Conservation (phyloP, 2,329 filamentous ascomycete species). For the Microdochium trichocladiopsis region DNA sequence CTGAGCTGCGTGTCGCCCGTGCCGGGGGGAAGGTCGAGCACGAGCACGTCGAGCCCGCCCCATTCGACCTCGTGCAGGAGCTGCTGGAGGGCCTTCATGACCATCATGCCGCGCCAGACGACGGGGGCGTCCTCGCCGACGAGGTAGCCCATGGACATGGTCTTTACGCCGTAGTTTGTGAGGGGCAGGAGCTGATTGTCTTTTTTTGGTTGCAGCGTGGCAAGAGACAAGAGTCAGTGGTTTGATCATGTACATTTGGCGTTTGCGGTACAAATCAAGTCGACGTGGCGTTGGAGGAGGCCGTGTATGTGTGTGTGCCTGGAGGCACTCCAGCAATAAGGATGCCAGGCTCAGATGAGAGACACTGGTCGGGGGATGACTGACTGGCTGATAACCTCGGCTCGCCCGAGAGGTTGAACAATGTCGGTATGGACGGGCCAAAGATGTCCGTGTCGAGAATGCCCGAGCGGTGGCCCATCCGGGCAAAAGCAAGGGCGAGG, state of each 20-base stretch:
- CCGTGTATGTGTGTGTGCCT: too few relatives aligned
- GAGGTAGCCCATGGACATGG: slow-evolving; percentile 98
- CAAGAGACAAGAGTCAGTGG: not conserved
- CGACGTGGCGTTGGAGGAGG: too few relatives aligned
- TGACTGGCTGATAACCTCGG: slow-evolving; percentile 67
- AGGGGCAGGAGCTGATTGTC: slow-evolving; percentile 79
- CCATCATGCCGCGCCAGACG: slow-evolving; percentile 94
- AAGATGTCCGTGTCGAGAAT: slow-evolving; percentile 97
- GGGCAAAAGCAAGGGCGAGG: slow-evolving; percentile 78
- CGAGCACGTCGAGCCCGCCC: slow-evolving; percentile 80
- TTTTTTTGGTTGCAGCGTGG: slow-evolving; percentile 19
- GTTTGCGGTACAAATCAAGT: not conserved
- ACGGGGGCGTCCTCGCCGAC: slow-evolving; percentile 74
- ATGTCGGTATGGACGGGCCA: slow-evolving; percentile 86
- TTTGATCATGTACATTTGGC: not conserved
- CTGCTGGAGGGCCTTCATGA: slow-evolving; percentile 95
- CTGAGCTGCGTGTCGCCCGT: slow-evolving; percentile 95
- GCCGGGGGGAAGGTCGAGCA: slow-evolving; percentile 87
- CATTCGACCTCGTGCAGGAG: slow-evolving; percentile 93
- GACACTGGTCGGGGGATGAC: slow-evolving; percentile 15
- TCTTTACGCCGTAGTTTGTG: slow-evolving; percentile 91
- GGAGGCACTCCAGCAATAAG: too few relatives aligned
- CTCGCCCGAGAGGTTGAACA: slow-evolving; percentile 75
- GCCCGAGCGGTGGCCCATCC: slow-evolving; percentile 72
- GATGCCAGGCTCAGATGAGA: not conserved